Base-by-base conservation (phyloP, 441 rosid genomes). In the Viola pubescens region DNA sequence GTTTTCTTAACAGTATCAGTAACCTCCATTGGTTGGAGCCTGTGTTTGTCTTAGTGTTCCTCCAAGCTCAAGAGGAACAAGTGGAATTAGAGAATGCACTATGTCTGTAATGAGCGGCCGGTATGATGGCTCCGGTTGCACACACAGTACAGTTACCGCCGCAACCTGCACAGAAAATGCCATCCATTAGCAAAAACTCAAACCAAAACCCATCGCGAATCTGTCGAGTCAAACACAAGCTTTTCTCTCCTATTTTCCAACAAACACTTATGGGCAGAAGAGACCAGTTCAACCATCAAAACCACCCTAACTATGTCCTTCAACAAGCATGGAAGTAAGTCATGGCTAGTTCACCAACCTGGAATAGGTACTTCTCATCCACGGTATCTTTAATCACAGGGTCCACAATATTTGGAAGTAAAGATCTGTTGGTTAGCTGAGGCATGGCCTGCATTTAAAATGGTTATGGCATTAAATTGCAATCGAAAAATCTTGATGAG, bases 71-170 rank as follows among this genome's bases (percentile, higher is more conserved):
- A 79, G 10, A 5, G 98, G 91, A 53, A 89, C 74, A 0, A 89
- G 79, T 4, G 97, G 97, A 60, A 89, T 64, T 38, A 94, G 91
- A 62, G 98, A 89, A 64, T 89, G 95, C 61, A 94, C 77, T 4
- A 94, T 94, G 42, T 94, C 98, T 0, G 88, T 88, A 48, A 94
- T 89, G 63, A 94, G 73, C 0, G 98, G 98, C 1, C 98, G 79
- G 58, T 94, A 94, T 47, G 96, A 76, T 6, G 98, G 97, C 67
- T 89, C 98, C 5, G 97, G 94, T 69, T 94, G 98, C 66, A 94
- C 86, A 56, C 97, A 94, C 56, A 94, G 71, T 16, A 94, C 88
- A 11, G 98, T 95, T 38, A 94, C 95, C 8, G 98, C 98, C 0
- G 97, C 98, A 9, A 94, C 96, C 98, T 92, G 79, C 63, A 70